Percentiles rank a stretch among this genome's conserved stretches.
These are phyloP conservation scores for Clohesyomyces aquaticus DNA, from an alignment of 495 filamentous ascomycete species.

Conservation along the genomic window DNA sequence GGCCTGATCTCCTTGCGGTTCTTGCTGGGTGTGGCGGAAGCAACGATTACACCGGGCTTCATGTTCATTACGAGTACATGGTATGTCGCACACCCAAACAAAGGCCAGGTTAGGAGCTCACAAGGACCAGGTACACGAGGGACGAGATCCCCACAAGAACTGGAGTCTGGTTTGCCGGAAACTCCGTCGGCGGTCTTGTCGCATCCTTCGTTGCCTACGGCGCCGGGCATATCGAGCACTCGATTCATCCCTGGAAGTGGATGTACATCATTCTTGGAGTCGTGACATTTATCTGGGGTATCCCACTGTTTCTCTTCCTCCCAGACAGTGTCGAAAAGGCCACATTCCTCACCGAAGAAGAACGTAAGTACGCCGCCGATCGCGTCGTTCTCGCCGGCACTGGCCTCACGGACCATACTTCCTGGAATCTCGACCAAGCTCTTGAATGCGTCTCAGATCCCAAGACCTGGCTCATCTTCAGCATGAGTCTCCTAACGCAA, in stretches of 20 bases:
- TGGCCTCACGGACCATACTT: slow-evolving; percentile 10
- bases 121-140: too few relatives aligned
- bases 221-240: slow-evolving; percentile 41
- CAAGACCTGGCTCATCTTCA: slow-evolving; percentile 67
- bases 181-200: slow-evolving; percentile 29
- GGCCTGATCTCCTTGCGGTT: slow-evolving; percentile 59
- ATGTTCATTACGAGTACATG: slow-evolving; percentile 51
- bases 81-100: too few relatives aligned
- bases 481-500: slow-evolving; percentile 61
- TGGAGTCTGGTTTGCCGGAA: slow-evolving; percentile 59
- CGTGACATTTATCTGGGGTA: slow-evolving; percentile 52
- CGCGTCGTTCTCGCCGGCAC: slow-evolving; percentile 23
- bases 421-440: slow-evolving; percentile 51
- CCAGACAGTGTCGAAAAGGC: slow-evolving; percentile 58
- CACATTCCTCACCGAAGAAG: slow-evolving; percentile 33
- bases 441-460: slow-evolving; percentile 61
- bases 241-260: slow-evolving; percentile 36
- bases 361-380: slow-evolving; percentile 25
- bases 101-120: too few relatives aligned
- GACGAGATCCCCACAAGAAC: slow-evolving; percentile 63
- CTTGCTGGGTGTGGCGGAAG: slow-evolving; percentile 61
- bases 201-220: slow-evolving; percentile 61
- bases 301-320: slow-evolving; percentile 46
- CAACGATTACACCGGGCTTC: slow-evolving; percentile 48
- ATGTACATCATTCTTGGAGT: slow-evolving; percentile 49